Conservation (phyloP, 2,329 filamentous ascomycete species). For the Exophiala sp. region DNA sequence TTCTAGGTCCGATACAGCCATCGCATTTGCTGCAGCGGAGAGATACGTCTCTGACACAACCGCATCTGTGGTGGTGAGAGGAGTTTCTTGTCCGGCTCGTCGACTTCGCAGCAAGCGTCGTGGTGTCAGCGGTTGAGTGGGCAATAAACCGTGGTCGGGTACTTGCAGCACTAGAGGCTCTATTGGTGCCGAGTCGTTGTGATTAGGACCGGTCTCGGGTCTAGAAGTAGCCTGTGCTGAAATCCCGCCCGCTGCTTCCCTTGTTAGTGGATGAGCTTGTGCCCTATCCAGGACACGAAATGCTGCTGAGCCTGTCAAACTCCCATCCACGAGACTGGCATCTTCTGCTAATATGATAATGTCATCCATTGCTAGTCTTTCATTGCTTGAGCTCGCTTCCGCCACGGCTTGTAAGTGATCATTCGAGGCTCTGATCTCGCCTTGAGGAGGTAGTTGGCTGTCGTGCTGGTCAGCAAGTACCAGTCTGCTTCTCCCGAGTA, state of each 20-base stretch:
- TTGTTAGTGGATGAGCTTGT: slow-evolving; percentile 21
- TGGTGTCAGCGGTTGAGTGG: slow-evolving; percentile 1
- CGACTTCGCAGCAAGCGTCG: slow-evolving; percentile 10
- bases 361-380: slow-evolving; percentile 34
- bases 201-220: slow-evolving; percentile 5
- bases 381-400: slow-evolving; percentile 40
- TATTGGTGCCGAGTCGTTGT: slow-evolving; percentile 13
- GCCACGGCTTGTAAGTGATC: slow-evolving; percentile 40
- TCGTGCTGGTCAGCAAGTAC: slow-evolving; percentile 62
- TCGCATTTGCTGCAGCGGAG: slow-evolving; percentile 24
- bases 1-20: slow-evolving; percentile 17
- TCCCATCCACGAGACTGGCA: slow-evolving; percentile 36
- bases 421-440: slow-evolving; percentile 48
- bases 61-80: slow-evolving; percentile 17
- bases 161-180: background rate
- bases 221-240: background rate
- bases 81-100: background rate
- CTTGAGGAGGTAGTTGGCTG: slow-evolving; percentile 59
- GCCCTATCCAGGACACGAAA: slow-evolving; percentile 38
- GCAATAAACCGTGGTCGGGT: background rate
- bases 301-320: slow-evolving; percentile 35
- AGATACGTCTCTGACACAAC: slow-evolving; percentile 28
- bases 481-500: slow-evolving; percentile 59
- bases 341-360: slow-evolving; percentile 40
- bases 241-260: slow-evolving; percentile 8